A percentile compares a stretch with the other conserved stretches of the same genome.
Evolutionary conservation across 2,329 filamentous ascomycete species (phyloP).

Genomic region (Ophiostoma piceae): DNA sequence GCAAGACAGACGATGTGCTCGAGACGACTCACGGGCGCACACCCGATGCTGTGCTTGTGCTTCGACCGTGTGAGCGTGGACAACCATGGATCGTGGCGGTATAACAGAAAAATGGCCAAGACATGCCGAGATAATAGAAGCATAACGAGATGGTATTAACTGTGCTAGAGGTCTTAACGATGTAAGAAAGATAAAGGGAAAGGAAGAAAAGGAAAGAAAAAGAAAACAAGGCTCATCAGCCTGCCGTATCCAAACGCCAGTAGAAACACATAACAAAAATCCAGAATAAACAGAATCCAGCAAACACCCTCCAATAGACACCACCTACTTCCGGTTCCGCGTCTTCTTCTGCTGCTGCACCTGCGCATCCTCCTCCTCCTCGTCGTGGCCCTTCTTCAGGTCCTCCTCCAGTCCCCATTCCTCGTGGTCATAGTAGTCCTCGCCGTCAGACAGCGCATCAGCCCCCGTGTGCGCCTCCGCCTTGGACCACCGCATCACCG

Average conservation of each 20-base stretch:
- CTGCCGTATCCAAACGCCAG: not conserved
- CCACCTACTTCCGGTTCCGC: conserved; percentile 45
- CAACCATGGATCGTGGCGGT: not conserved
- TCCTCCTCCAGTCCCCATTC: conserved; percentile 72
- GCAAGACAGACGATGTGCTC: too few species aligned
- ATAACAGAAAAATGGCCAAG: not conserved
- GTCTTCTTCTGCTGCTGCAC: conserved; percentile 55
- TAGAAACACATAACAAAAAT: not conserved
- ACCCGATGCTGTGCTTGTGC: too few species aligned
- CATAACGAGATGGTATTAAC: not conserved
- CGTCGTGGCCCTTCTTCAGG: conserved; percentile 74
- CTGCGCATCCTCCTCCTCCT: conserved; percentile 69
- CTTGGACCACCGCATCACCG: conserved; percentile 70
- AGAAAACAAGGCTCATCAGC: not conserved
- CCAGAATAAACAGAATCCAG: too few species aligned
- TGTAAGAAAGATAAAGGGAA: not conserved
- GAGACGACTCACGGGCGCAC: too few species aligned
- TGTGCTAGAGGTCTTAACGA: not conserved
- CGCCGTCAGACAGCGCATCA: conserved; percentile 72
- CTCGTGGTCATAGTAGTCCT: conserved; percentile 83
- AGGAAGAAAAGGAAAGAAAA: not conserved
- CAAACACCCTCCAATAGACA: too few species aligned
- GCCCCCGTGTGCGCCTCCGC: conserved; percentile 66
- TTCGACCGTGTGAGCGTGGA: too few species aligned
- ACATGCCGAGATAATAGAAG: not conserved